phyloP scores from a whole-genome alignment of 495 filamentous ascomycete species.

The Neurospora sp. region DNA sequence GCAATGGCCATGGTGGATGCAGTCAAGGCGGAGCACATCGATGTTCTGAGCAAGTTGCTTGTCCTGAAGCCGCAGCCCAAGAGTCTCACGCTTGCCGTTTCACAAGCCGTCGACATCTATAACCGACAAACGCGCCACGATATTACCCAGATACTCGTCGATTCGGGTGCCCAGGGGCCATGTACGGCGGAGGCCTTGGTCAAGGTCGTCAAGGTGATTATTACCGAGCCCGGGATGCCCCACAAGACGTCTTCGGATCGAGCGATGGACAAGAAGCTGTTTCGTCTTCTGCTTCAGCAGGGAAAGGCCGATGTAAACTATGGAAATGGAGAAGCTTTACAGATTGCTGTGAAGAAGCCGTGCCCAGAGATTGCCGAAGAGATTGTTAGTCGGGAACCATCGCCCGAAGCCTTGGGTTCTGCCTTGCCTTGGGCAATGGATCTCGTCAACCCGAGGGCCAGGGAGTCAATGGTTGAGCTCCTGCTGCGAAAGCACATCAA shows the following conservation, averaged over 20 bases:
- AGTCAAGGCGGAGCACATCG: constrained; percentile 12
- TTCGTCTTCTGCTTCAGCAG: constrained; percentile 27
- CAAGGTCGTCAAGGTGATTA: constrained; percentile 9
- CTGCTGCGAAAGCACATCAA: constrained; percentile 15
- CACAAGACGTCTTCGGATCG: neutral
- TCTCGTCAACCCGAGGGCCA: constrained; percentile 5
- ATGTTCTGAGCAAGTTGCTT: constrained; percentile 16
- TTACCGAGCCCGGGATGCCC: neutral
- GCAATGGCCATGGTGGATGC: constrained; percentile 17
- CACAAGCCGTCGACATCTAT: constrained; percentile 14
- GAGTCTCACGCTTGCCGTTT: constrained; percentile 14
- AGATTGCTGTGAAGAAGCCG: constrained; percentile 22
- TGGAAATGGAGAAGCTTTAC: constrained; percentile 24
- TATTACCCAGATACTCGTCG: constrained; percentile 9
- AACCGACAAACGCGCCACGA: constrained; percentile 9
- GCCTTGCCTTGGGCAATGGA: constrained; percentile 18
- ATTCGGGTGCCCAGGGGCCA: constrained; percentile 12
- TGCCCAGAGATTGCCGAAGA: constrained; percentile 23
- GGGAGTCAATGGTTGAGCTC: neutral
- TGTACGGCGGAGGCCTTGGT: constrained; percentile 18
- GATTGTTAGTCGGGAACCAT: constrained; percentile 22
- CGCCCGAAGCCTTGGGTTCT: constrained; percentile 17
- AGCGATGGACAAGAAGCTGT: constrained; percentile 20
- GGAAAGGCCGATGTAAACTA: constrained; percentile 34
- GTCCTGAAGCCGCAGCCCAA: constrained; percentile 8